These are phyloP conservation scores for Prinsepia uniflora DNA, from an alignment of 306 rosid genomes.

Conservation along the genomic window DNA sequence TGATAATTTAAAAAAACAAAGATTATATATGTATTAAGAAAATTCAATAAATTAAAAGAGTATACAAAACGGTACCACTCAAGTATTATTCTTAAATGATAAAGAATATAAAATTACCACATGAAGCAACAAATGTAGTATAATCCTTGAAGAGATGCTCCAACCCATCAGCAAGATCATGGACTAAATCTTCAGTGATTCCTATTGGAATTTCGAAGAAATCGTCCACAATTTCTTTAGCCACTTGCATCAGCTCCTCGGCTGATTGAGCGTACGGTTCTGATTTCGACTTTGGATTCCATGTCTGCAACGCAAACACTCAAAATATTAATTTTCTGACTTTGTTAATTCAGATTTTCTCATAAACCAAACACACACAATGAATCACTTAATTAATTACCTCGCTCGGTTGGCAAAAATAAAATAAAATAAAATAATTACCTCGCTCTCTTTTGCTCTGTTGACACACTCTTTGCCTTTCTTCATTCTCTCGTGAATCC, in stretches of 20 bases:
- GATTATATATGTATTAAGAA: too few species aligned
- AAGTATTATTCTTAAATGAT: too few species aligned
- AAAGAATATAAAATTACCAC: constrained; percentile 39
- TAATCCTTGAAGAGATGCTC: constrained; percentile 62
- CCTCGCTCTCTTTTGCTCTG: constrained; percentile 80
- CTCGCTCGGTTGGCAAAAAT: too few species aligned
- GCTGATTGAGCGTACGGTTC: constrained; percentile 81
- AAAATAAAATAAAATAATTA: too few species aligned
- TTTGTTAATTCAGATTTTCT: too few species aligned
- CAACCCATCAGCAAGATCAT: constrained; percentile 71
- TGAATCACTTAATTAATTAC: constrained; percentile 24
- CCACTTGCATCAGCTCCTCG: constrained; percentile 51
- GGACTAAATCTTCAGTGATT: constrained; percentile 63
- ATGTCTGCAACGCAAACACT: constrained; percentile 47
- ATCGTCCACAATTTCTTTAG: constrained; percentile 52
- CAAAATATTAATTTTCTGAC: too few species aligned
- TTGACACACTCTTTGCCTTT: constrained; percentile 46
- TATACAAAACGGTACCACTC: too few species aligned
- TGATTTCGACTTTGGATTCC: constrained; percentile 92
- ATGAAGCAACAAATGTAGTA: constrained; percentile 64
- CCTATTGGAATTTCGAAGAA: constrained; percentile 78
- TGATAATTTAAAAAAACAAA: too few species aligned
- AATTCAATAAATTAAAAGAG: too few species aligned
- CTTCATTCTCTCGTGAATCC: constrained; percentile 59
- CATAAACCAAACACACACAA: constrained; percentile 5